Evolutionary conservation across 331 rosid species (phyloP).

Genomic region (Stylosanthes scabra): DNA sequence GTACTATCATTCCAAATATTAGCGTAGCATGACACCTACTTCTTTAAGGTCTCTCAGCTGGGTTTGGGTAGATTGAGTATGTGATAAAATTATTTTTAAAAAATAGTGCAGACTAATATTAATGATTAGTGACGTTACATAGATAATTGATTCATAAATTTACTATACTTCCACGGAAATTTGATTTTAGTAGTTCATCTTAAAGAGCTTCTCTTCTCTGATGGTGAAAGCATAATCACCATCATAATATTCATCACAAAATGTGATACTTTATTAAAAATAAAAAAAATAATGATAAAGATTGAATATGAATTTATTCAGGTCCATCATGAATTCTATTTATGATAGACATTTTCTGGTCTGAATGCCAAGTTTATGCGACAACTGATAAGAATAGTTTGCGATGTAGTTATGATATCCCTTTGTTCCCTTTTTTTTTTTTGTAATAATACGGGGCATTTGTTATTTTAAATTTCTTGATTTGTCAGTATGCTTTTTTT

Average conservation of each 20-base stretch:
- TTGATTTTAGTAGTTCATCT: background rate
- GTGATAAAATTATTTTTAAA: background rate
- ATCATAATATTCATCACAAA: no score
- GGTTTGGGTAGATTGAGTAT: background rate
- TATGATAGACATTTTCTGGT: no score
- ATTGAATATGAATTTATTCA: no score
- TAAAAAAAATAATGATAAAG: no score
- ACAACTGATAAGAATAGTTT: background rate
- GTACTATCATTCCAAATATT: slow-evolving; percentile 12
- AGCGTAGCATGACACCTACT: background rate
- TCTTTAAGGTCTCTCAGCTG: background rate
- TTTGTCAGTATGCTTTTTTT: no score
- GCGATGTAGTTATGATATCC: slow-evolving; percentile 1
- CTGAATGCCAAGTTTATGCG: background rate
- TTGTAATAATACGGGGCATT: no score
- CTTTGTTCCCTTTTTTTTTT: no score
- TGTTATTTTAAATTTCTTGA: background rate
- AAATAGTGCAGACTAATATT: background rate
- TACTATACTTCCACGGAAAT: background rate
- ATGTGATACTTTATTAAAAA: no score
- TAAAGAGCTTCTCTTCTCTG: no score
- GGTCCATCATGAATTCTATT: no score
- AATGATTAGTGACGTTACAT: background rate
- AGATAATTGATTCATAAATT: background rate
- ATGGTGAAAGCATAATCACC: no score